A percentile compares a stretch with the other conserved stretches of the same genome.
Conservation (phyloP, 1,284 basidiomycete genomes). For the Rhizopogon parksii region DNA sequence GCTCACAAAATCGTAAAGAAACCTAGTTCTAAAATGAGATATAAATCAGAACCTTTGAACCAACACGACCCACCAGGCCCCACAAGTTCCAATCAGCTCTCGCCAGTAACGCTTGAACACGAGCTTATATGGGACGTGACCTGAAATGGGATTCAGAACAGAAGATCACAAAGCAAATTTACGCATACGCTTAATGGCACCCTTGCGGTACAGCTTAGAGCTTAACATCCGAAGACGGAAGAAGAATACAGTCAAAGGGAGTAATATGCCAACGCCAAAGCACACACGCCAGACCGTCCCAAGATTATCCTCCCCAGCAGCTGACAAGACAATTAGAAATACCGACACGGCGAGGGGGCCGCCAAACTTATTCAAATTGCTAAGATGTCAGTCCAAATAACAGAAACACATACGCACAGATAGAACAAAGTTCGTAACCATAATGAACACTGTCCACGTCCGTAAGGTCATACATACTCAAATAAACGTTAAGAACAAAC, state of each 20-base stretch:
- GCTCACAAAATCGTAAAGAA: slow-evolving; percentile 66
- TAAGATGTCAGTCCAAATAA: neutral
- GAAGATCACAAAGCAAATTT: neutral
- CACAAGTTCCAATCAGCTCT: slow-evolving; percentile 60
- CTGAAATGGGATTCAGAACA: slow-evolving; percentile 25
- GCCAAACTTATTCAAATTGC: slow-evolving; percentile 42
- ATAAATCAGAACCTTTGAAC: neutral
- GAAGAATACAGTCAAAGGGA: slow-evolving; percentile 65
- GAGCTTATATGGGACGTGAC: slow-evolving; percentile 55
- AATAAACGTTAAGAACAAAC: slow-evolving; percentile 24
- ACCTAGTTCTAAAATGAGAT: slow-evolving; percentile 36
- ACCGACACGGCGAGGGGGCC: slow-evolving; percentile 64
- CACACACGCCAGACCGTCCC: slow-evolving; percentile 71
- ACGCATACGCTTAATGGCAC: slow-evolving; percentile 53
- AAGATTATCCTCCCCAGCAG: slow-evolving; percentile 58
- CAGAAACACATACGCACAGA: slow-evolving; percentile 28
- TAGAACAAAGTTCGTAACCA: slow-evolving; percentile 70
- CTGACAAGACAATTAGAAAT: slow-evolving; percentile 67
- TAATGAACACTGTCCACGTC: slow-evolving; percentile 51
- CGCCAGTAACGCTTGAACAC: slow-evolving; percentile 66
- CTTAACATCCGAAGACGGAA: slow-evolving; percentile 71
- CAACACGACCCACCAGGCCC: slow-evolving; percentile 47
- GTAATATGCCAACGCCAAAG: slow-evolving; percentile 65
- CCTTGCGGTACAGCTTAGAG: slow-evolving; percentile 56
- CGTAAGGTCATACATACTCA: slow-evolving; percentile 5